Evolutionary conservation across 495 filamentous ascomycete genomes (phyloP), one percentile per base, ranked within the genome.

Genomic region (Hyphodiscus hymeniophilus): DNA sequence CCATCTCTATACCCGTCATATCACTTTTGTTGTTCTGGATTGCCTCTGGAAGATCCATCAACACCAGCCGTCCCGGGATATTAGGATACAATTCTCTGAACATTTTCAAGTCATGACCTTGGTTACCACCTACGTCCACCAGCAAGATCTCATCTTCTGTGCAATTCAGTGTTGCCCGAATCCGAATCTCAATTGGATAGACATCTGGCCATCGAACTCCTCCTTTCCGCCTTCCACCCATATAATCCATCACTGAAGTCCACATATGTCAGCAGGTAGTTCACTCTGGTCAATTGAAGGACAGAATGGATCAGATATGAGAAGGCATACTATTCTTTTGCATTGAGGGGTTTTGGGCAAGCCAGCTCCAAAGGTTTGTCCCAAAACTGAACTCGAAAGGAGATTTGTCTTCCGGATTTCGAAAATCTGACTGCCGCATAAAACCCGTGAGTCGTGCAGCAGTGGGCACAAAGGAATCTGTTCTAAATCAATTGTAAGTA

Each of bases 21-120:
- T 12, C 13, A 2, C 12, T 3, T 21, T 7, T 26, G 15, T 31
- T 40, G 8, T 58, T 52, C 26, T 23, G 22, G 24, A 48, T 32
- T 3, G 26, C 46, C 6, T 57, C 48, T 2, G 75, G 48, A 2
- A 75, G 57, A 47, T 82, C 78, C 47, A 81, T 72, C 3, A 79
- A 49, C 8, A 80, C 54, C 17, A 82, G 59, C 11, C 32, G n/a
- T 10, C 49, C 42, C 8, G 38, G 38, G 2, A 47, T 12, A 8
- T 38, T 24, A 4, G 34, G 16, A 34, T 13, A 22, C 13, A 17
- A 23, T 22, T 47, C 42, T 35, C 33, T 38, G 44, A 47, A 40
- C 18, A 40, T 13, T 28, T 45, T 34, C 20, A 43, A 28, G 16
- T 38, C 47, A 44, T 58, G 55, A 18, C 56, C 56, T 16, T 45